Percentiles rank a stretch among this genome's conserved stretches.
These are phyloP conservation scores for Oryza longistaminata DNA, from an alignment of 176 grass and related monocot species.

Conservation along the genomic window DNA sequence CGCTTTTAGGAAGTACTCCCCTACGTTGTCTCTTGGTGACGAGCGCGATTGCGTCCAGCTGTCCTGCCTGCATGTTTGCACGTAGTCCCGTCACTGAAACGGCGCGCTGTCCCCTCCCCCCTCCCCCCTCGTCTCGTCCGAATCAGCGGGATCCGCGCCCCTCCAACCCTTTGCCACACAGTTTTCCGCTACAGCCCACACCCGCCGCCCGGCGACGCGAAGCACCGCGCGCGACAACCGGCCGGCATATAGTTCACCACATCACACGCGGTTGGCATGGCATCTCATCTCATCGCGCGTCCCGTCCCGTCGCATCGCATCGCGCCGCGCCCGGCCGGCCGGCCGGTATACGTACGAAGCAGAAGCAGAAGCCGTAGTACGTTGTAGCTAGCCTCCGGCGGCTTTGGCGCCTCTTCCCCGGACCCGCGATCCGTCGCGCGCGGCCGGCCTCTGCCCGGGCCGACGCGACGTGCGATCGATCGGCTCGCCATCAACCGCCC, in stretches of 20 bases:
- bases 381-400: no score
- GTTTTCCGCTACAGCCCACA: neutral
- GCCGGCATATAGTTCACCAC: neutral
- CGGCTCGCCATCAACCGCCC: neutral
- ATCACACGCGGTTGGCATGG: no score
- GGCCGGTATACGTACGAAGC: no score
- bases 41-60: neutral
- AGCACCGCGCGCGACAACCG: neutral
- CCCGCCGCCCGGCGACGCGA: no score
- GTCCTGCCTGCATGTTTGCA: neutral
- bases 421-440: no score
- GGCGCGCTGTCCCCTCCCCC: neutral
- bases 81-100: neutral
- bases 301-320: neutral
- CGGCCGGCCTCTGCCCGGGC: no score
- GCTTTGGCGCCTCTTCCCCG: no score
- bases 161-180: neutral
- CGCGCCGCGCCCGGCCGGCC: no score
- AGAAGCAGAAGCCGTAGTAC: no score
- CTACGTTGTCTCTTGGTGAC: neutral
- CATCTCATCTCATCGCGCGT: neutral
- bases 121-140: neutral
- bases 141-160: neutral
- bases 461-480: neutral
- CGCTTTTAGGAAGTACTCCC: neutral